phyloP scores from a whole-genome alignment of 2,329 filamentous ascomycete genomes.

The Fusarium napiforme region DNA sequence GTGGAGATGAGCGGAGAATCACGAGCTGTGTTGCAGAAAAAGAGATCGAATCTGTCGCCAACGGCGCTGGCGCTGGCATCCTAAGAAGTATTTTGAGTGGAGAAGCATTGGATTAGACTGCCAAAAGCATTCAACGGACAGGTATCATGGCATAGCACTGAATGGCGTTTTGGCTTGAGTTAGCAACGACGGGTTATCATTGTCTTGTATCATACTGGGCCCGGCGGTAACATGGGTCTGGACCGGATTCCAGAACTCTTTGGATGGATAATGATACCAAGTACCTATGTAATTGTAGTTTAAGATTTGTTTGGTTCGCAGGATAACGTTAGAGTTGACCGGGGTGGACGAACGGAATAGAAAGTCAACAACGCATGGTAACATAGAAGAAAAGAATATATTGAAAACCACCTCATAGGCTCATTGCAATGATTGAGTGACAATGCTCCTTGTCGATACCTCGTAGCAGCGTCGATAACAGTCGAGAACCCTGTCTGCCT shows the following conservation, averaged over 20 bases:
- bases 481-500: neutral
- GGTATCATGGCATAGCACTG: conserved; percentile 33
- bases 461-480: neutral
- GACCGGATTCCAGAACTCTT: conserved; percentile 9
- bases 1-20: conserved; percentile 78
- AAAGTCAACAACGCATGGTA: neutral
- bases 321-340: neutral
- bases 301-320: conserved; percentile 5
- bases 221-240: conserved; percentile 24
- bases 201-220: conserved; percentile 27
- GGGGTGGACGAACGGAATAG: neutral
- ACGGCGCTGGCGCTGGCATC: conserved; percentile 70
- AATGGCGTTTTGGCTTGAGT: conserved; percentile 33
- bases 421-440: neutral
- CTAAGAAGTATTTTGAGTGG: conserved; percentile 71
- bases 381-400: conserved; percentile 23
- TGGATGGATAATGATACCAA: conserved; percentile 33
- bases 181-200: conserved; percentile 8
- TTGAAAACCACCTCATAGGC: neutral
- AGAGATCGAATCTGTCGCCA: conserved; percentile 78
- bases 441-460: neutral
- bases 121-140: conserved; percentile 8
- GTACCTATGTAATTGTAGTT: conserved; percentile 22
- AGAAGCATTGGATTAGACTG: conserved; percentile 64
- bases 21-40: conserved; percentile 83